A percentile compares a stretch with the other conserved stretches of the same genome.
These are phyloP conservation scores for Neocatenulostroma microsporum DNA, from an alignment of 2,329 filamentous ascomycete genomes.

Conservation along the genomic window DNA sequence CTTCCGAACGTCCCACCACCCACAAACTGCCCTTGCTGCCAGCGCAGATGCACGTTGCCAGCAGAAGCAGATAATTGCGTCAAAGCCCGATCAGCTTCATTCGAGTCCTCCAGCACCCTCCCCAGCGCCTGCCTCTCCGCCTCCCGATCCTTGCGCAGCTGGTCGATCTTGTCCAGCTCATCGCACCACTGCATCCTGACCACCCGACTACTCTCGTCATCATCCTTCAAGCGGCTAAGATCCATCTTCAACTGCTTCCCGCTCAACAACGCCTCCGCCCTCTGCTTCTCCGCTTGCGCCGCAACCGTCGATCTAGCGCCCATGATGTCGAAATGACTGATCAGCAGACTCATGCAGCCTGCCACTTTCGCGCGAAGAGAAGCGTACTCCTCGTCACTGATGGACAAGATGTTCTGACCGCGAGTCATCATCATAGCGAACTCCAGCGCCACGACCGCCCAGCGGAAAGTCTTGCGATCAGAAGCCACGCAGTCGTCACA, in stretches of 20 bases:
- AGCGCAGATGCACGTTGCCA: constrained; percentile 89
- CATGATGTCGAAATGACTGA: constrained; percentile 99
- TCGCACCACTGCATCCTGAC: constrained; percentile 69
- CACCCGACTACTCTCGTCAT: constrained; percentile 72
- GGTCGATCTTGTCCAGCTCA: constrained; percentile 68
- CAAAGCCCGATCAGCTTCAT: constrained; percentile 89
- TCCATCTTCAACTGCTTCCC: constrained; percentile 66
- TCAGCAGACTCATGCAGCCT: constrained; percentile 93
- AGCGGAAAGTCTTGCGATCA: constrained; percentile 92
- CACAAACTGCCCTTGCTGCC: constrained; percentile 98
- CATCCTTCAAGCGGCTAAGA: constrained; percentile 64
- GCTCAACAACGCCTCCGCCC: constrained; percentile 69
- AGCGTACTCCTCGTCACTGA: constrained; percentile 81
- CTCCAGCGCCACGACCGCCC: constrained; percentile 90
- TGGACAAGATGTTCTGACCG: constrained; percentile 83
- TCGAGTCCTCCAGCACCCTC: constrained; percentile 84
- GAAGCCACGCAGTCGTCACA: constrained; percentile 93
- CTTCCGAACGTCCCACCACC: constrained; percentile 96
- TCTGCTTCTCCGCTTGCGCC: constrained; percentile 86
- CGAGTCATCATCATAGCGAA: constrained; percentile 97
- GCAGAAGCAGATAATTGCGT: constrained; percentile 90
- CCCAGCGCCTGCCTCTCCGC: constrained; percentile 81
- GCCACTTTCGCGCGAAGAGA: constrained; percentile 79
- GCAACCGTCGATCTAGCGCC: constrained; percentile 88
- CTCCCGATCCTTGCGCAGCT: constrained; percentile 67